These are phyloP conservation scores for Curvularia lunata DNA, from an alignment of 2,329 filamentous ascomycete species.

Conservation along the genomic window DNA sequence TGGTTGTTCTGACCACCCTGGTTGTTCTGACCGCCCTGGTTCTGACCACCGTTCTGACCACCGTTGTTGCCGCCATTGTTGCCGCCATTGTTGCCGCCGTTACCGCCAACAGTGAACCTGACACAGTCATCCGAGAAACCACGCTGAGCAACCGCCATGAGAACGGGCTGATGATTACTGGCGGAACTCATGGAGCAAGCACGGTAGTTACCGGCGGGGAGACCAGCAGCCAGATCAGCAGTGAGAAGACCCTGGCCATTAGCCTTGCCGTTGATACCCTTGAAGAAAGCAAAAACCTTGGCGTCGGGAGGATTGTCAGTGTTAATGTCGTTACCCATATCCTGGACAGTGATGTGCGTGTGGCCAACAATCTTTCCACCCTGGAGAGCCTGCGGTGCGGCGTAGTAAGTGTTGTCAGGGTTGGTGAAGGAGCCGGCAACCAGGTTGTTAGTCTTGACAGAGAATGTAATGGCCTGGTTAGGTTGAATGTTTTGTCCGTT, in stretches of 20 bases:
- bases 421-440: constrained; percentile 63
- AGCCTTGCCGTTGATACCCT: constrained; percentile 62
- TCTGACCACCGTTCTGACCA: constrained; percentile 1
- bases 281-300: constrained; percentile 62
- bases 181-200: constrained; percentile 61
- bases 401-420: constrained; percentile 61
- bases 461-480: constrained; percentile 56
- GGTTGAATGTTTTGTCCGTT: constrained; percentile 51
- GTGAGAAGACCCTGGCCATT: constrained; percentile 56
- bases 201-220: constrained; percentile 58
- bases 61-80: neutral
- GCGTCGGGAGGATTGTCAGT: constrained; percentile 49
- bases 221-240: constrained; percentile 55
- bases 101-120: constrained; percentile 53
- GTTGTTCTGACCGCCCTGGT: neutral
- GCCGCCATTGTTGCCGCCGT: constrained; percentile 14
- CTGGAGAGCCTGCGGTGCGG: constrained; percentile 60
- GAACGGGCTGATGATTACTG: constrained; percentile 62
- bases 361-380: constrained; percentile 55
- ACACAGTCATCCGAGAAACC: constrained; percentile 62
- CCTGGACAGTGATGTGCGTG: constrained; percentile 61
- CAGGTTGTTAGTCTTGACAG: constrained; percentile 58
- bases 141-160: constrained; percentile 64
- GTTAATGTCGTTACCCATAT: constrained; percentile 50
- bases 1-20: neutral